Percentiles rank a stretch among this genome's conserved stretches.
phyloP scores from a whole-genome alignment of 2,329 filamentous ascomycete species.

The Eutypa lata region DNA sequence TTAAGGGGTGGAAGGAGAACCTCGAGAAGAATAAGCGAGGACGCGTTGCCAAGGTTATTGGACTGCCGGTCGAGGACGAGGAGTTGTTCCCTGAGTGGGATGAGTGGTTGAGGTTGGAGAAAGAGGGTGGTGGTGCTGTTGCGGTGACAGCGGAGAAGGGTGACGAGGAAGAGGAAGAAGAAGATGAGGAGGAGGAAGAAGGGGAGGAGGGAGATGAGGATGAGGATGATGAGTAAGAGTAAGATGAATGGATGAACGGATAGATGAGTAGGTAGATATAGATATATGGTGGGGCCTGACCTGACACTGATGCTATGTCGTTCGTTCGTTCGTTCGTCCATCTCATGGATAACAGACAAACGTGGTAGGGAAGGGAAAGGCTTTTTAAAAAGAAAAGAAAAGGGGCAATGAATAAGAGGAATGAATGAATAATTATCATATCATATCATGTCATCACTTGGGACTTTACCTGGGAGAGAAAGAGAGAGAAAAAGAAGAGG shows the following conservation, averaged over 20 bases:
- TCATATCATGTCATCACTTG: no score
- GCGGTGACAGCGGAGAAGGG: constrained; percentile 22
- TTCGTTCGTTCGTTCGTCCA: no score
- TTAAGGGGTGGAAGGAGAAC: constrained; percentile 75
- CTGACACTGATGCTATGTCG: neutral
- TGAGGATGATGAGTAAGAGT: neutral
- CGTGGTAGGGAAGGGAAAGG: no score
- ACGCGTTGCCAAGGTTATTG: constrained; percentile 80
- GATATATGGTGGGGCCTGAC: no score
- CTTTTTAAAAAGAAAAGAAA: no score
- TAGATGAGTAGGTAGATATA: neutral
- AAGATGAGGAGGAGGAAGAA: constrained; percentile 19
- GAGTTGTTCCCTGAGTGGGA: constrained; percentile 98
- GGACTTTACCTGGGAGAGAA: no score
- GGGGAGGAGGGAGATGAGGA: constrained; percentile 13
- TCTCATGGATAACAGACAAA: no score
- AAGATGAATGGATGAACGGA: neutral
- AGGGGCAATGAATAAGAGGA: no score
- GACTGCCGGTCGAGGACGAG: constrained; percentile 75
- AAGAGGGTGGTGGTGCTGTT: constrained; percentile 53
- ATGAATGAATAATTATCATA: no score
- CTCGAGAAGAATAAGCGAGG: constrained; percentile 83
- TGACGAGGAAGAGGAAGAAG: constrained; percentile 19
- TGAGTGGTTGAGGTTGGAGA: constrained; percentile 79
- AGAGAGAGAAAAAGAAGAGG: neutral